Evolutionary conservation across 441 rosid species (phyloP), one percentile per base, ranked within the genome.

Genomic region (Jatropha podagrica): DNA sequence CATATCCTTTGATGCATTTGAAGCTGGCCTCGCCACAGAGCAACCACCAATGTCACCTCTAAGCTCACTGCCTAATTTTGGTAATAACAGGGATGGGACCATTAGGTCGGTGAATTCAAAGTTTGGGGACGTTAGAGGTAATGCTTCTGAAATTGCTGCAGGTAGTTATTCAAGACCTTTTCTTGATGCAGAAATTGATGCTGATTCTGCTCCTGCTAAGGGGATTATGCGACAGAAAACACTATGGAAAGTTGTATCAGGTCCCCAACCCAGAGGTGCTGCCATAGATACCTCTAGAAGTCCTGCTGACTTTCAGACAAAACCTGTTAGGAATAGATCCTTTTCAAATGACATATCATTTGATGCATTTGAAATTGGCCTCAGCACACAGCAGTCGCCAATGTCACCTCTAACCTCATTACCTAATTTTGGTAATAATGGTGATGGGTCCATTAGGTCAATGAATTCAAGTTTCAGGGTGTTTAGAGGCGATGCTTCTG

Each of bases 141-240:
- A 76, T 70, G 78, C 79, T 84, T 77, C 82, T 44, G 87, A 83
- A 81, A 83, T 64, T 72, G 81, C 46, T 76, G 74, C 75, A 9
- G 81, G 86, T 67, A 78, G 81, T 73, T 77, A 77, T 74, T 88
- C 96, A 14, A 95, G 96, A 26, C 80, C 90, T 75, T 82, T 68
- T 72, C 88, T 88, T 76, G 95, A 90, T 72, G 94, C 85, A 70
- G 92, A 92, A 80, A 80, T 92, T 75, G 97, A 93, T 80, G 81
- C 71, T 68, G 84, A 90, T 86, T 95, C 95, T 55, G 86, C 79
- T 81, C 2, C 10, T 7, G 10, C 7, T 44, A 44, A 76, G 68
- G 82, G 79, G 62, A 41, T 74, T 32, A 73, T 46, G 80, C 74
- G 70, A 73, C 76, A 74, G 67, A 81, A 74, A 48, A 74, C 75